Percentiles rank a stretch among this genome's conserved stretches.
phyloP scores from a whole-genome alignment of 164 flowering plant species.

The Brasenia schreberi region DNA sequence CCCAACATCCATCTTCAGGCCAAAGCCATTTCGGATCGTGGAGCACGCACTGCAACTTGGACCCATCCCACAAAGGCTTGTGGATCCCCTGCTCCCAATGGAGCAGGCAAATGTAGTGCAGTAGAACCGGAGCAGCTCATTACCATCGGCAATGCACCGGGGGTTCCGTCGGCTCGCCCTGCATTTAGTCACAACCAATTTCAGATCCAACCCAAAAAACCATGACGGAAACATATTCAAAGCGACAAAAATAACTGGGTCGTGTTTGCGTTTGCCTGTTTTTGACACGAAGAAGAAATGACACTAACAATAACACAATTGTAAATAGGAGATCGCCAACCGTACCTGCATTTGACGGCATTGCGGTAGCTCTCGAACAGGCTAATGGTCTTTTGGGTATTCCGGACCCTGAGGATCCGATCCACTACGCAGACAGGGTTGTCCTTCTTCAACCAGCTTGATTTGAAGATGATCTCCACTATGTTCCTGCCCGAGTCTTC shows the following conservation, averaged over 20 bases:
- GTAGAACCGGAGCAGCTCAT: conserved; percentile 88
- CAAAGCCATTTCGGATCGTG: conserved; percentile 17
- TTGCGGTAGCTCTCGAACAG: conserved; percentile 91
- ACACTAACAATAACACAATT: too few relatives aligned
- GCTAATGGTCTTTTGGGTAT: conserved; percentile 69
- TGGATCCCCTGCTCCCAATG: conserved; percentile 66
- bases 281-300: too few relatives aligned
- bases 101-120: conserved; percentile 66
- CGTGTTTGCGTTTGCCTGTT: too few relatives aligned
- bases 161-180: conserved; percentile 50
- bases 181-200: not conserved
- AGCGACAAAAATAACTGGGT: too few relatives aligned
- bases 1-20: not conserved
- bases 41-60: conserved; percentile 77
- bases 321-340: too few relatives aligned
- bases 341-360: conserved; percentile 36
- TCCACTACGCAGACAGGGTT: conserved; percentile 69
- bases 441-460: conserved; percentile 86
- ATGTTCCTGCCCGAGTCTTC: conserved; percentile 93
- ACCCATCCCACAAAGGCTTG: conserved; percentile 45
- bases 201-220: too few relatives aligned
- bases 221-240: too few relatives aligned
- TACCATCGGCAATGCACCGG: conserved; percentile 95
- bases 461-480: conserved; percentile 93
- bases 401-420: conserved; percentile 89